Percentiles rank a stretch among this genome's conserved stretches.
These are phyloP conservation scores for Aspergillus intermedius DNA, from an alignment of 2,329 filamentous ascomycete genomes.

Conservation along the genomic window DNA sequence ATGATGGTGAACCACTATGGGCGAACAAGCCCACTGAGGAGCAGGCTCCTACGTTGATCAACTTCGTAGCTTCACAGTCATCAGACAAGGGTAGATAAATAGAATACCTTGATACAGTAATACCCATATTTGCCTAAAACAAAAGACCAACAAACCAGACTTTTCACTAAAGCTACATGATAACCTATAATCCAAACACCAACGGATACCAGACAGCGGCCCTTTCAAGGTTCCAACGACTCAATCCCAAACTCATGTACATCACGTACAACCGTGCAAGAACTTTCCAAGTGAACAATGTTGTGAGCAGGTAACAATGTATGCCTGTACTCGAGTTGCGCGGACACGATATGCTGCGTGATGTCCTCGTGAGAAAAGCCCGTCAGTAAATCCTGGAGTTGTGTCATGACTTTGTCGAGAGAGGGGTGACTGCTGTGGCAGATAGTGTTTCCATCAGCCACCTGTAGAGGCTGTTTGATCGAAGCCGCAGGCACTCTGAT, in stretches of 20 bases:
- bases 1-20: conserved; percentile 76
- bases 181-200: not conserved
- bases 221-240: not conserved
- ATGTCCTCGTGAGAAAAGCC: conserved; percentile 9
- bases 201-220: not conserved
- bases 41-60: conserved; percentile 16
- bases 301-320: conserved; percentile 22
- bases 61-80: conserved; percentile 16
- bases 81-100: not conserved
- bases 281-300: conserved; percentile 14
- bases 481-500: conserved; percentile 14
- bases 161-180: not conserved
- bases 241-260: not conserved
- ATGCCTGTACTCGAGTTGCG: conserved; percentile 25
- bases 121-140: not conserved
- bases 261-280: conserved; percentile 16
- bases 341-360: conserved; percentile 19
- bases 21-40: conserved; percentile 13
- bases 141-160: not conserved
- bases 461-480: conserved; percentile 1
- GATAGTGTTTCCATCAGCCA: not conserved
- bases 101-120: not conserved
- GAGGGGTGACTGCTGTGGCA: conserved; percentile 4
- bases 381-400: conserved; percentile 25
- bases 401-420: conserved; percentile 20